Evolutionary conservation across 2,329 filamentous ascomycete species (phyloP).

Genomic region (Ophiostoma pallidulum): DNA sequence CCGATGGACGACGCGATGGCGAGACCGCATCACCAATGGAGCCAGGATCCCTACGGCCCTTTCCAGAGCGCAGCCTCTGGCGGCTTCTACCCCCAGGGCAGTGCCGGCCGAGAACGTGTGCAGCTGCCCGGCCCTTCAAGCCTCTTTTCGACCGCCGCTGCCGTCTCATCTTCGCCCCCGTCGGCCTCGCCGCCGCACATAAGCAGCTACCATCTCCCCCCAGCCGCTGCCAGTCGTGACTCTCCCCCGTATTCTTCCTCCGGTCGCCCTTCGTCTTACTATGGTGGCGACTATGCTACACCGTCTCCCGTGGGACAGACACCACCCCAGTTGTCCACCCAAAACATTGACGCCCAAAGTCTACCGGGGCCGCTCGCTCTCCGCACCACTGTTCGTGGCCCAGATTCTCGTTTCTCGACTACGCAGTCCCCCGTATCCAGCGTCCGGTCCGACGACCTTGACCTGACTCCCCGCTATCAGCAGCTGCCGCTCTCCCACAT

Average conservation of each 20-base stretch:
- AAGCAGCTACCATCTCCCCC: not conserved
- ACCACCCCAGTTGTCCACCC: constrained; percentile 21
- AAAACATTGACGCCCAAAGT: constrained; percentile 18
- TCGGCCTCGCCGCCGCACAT: constrained; percentile 3
- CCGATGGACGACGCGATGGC: constrained; percentile 28
- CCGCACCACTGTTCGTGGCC: constrained; percentile 1
- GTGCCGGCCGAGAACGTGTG: constrained; percentile 8
- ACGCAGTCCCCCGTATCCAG: constrained; percentile 21
- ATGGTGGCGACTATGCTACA: constrained; percentile 23
- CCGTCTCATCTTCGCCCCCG: constrained; percentile 2
- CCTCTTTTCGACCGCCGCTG: constrained; percentile 18
- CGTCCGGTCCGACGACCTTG: constrained; percentile 21
- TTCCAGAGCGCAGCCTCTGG: constrained; percentile 15
- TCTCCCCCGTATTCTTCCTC: not conserved
- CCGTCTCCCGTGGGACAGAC: constrained; percentile 25
- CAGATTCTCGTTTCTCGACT: constrained; percentile 21
- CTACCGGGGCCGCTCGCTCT: constrained; percentile 2
- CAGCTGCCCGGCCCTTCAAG: constrained; percentile 9
- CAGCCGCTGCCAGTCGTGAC: not conserved
- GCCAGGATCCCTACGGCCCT: constrained; percentile 23
- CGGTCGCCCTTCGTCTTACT: constrained; percentile 17
- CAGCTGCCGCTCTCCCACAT: constrained; percentile 3
- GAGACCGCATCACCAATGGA: constrained; percentile 25
- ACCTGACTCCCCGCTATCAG: constrained; percentile 6
- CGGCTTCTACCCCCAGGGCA: constrained; percentile 21